These are phyloP conservation scores for Arctium lappa DNA, from an alignment of 129 eudicot genomes.

Conservation along the genomic window DNA sequence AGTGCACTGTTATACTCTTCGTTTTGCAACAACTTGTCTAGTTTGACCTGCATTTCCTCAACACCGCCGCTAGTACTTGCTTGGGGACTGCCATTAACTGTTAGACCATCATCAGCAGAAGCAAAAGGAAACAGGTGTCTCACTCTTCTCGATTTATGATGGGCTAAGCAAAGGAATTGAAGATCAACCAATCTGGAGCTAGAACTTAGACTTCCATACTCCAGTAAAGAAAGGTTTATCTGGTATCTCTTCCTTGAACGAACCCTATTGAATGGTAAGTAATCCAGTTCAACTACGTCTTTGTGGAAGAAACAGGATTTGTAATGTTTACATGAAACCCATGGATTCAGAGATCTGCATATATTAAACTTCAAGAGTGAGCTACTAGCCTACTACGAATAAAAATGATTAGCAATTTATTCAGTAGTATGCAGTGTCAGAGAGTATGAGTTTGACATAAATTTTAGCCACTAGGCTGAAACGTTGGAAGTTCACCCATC, in stretches of 20 bases:
- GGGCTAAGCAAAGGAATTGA: conserved; percentile 19
- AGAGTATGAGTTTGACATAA: not conserved
- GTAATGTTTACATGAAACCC: conserved; percentile 49
- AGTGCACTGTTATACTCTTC: conserved; percentile 66
- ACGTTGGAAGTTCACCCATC: not conserved
- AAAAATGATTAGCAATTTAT: not conserved
- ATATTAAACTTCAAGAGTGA: conserved; percentile 11
- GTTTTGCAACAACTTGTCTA: conserved; percentile 58
- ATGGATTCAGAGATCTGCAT: conserved; percentile 66
- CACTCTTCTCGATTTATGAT: conserved; percentile 46
- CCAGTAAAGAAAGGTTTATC: conserved; percentile 37
- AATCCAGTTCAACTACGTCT: conserved; percentile 35
- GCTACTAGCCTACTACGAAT: not conserved
- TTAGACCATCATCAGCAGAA: conserved; percentile 77
- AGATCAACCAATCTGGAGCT: conserved; percentile 37
- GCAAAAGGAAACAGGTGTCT: conserved; percentile 42
- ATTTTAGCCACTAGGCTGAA: not conserved
- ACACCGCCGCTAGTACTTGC: conserved; percentile 51
- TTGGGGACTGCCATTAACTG: conserved; percentile 72
- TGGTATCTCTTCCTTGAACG: conserved; percentile 43
- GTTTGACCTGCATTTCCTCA: conserved; percentile 53
- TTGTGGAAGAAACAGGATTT: conserved; percentile 38
- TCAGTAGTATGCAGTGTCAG: not conserved
- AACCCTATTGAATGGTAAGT: conserved; percentile 22
- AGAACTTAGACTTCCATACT: conserved; percentile 22